Evolutionary conservation across 2,329 filamentous ascomycete genomes (phyloP).

Genomic region (Aspergillus sp.): DNA sequence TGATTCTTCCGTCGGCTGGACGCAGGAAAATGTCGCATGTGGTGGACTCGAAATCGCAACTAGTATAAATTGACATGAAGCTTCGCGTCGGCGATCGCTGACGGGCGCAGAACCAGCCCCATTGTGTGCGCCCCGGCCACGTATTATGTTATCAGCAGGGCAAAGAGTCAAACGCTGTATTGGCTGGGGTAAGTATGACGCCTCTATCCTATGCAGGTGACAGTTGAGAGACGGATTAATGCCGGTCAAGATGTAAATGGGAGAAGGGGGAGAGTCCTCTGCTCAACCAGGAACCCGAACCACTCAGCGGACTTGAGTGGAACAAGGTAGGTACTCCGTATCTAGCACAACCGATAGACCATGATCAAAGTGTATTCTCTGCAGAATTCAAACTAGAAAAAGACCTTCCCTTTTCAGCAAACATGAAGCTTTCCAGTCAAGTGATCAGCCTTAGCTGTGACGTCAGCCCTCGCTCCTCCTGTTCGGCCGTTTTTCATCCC

Average conservation of each 20-base stretch:
- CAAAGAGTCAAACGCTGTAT: neutral
- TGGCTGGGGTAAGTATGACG: too few relatives aligned
- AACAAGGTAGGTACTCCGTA: neutral
- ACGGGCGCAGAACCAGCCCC: neutral
- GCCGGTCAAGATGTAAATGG: too few relatives aligned
- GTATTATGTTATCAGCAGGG: neutral
- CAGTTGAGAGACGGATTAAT: too few relatives aligned
- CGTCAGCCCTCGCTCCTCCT: neutral
- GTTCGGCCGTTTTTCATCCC: neutral
- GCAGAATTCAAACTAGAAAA: neutral
- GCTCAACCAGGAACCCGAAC: too few relatives aligned
- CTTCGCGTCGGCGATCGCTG: neutral
- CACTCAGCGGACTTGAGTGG: too few relatives aligned
- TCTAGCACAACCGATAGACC: neutral
- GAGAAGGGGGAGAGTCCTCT: too few relatives aligned
- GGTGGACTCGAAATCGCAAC: neutral
- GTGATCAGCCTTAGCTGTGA: neutral
- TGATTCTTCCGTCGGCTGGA: too few relatives aligned
- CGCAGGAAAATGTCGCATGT: neutral
- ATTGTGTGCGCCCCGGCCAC: neutral
- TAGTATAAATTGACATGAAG: neutral
- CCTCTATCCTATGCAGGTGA: too few relatives aligned
- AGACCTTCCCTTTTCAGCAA: neutral
- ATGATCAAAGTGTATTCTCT: neutral
- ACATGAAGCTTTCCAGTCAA: neutral